phyloP scores from a whole-genome alignment of 2,329 filamentous ascomycete genomes.

The Scytalidium sp. region DNA sequence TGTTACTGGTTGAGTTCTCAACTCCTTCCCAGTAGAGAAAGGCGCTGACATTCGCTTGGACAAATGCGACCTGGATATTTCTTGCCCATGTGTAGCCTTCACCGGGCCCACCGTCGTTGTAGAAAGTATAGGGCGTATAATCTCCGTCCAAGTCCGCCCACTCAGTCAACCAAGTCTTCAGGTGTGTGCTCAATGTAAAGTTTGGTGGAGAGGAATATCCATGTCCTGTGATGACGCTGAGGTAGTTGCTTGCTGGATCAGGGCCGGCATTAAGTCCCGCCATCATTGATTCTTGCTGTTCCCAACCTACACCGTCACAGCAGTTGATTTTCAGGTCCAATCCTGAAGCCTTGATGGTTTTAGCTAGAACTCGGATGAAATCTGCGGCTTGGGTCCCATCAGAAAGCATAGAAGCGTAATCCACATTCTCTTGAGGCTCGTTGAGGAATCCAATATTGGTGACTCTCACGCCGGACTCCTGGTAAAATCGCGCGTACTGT shows the following conservation, averaged over 20 bases:
- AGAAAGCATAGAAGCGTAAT: slow-evolving; percentile 6
- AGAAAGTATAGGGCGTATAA: slow-evolving; percentile 45
- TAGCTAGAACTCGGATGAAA: slow-evolving; percentile 11
- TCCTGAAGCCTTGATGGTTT: slow-evolving; percentile 33
- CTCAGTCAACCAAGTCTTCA: slow-evolving; percentile 50
- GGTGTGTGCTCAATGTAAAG: slow-evolving; percentile 35
- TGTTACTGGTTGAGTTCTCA: slow-evolving; percentile 2
- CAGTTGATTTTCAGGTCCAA: slow-evolving; percentile 38
- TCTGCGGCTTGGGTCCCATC: slow-evolving; percentile 4
- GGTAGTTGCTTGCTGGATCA: no score
- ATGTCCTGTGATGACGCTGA: slow-evolving; percentile 38
- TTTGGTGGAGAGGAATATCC: slow-evolving; percentile 36
- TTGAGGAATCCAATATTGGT: slow-evolving; percentile 42
- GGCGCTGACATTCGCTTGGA: slow-evolving; percentile 43
- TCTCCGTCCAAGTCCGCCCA: slow-evolving; percentile 34
- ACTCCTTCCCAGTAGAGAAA: slow-evolving; percentile 47
- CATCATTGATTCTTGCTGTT: slow-evolving; percentile 33
- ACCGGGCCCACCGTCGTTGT: slow-evolving; percentile 37
- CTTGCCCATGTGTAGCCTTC: slow-evolving; percentile 55
- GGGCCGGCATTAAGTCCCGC: slow-evolving; percentile 33
- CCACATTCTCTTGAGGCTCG: no score
- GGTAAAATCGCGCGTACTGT: slow-evolving; percentile 42
- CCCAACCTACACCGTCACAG: slow-evolving; percentile 43
- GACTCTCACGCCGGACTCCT: slow-evolving; percentile 34
- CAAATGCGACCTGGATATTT: slow-evolving; percentile 47